A percentile compares a stretch with the other conserved stretches of the same genome.
These are phyloP conservation scores for Neurospora crassa DNA, from an alignment of 2,329 filamentous ascomycete species.

Conservation along the genomic window DNA sequence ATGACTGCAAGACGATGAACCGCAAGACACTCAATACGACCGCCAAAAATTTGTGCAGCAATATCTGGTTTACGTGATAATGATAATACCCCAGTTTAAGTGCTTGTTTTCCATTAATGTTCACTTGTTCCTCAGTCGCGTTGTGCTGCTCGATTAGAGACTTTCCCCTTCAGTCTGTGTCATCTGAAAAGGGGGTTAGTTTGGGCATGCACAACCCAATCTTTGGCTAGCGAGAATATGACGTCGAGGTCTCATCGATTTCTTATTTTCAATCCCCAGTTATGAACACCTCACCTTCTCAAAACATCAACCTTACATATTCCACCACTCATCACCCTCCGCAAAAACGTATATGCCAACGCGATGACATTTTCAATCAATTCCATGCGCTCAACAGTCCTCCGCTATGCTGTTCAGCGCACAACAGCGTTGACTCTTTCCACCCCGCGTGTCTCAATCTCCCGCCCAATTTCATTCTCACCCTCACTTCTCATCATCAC, in stretches of 20 bases:
- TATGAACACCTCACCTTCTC: background rate
- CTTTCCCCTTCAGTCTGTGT: background rate
- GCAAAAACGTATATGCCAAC: background rate
- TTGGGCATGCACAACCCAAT: constrained; percentile 1
- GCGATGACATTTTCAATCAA: background rate
- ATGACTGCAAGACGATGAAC: background rate
- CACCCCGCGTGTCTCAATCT: background rate
- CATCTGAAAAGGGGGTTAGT: background rate
- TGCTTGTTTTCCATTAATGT: background rate
- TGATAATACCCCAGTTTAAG: background rate
- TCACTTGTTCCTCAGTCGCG: background rate
- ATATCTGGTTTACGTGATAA: background rate
- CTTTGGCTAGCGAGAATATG: constrained; percentile 9
- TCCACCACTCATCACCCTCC: background rate
- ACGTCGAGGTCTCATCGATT: constrained; percentile 13
- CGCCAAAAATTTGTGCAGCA: background rate
- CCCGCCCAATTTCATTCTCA: constrained; percentile 1
- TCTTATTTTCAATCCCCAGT: constrained; percentile 5
- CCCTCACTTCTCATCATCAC: background rate
- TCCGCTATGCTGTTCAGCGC: constrained; percentile 5
- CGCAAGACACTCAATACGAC: background rate
- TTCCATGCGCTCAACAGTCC: background rate
- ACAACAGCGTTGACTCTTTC: background rate
- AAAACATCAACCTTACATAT: background rate
- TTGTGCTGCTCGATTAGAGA: background rate